Base-by-base conservation (phyloP, 1,284 basidiomycete genomes). In the Trichosporon ovoides region DNA sequence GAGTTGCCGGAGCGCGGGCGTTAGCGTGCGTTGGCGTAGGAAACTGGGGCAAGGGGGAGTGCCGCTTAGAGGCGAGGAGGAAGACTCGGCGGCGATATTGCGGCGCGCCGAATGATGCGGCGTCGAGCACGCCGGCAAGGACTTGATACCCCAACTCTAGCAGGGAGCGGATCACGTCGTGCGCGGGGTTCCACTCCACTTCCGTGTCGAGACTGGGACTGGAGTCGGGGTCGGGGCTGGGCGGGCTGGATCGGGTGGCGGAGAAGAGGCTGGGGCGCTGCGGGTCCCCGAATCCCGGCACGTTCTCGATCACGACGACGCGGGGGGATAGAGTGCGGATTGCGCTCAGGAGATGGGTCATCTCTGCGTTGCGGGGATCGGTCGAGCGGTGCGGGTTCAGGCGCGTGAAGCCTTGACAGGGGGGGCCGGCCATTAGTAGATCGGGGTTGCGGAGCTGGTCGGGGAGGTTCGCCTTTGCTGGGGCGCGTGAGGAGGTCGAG, bases 241-340 rank as follows among this genome's bases (percentile, higher is more conserved):
- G n/a, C n/a, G n/a, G n/a, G n/a, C n/a, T n/a, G n/a, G n/a, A n/a
- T n/a, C n/a, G n/a, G n/a, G n/a, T n/a, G n/a, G n/a, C n/a, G n/a
- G n/a, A n/a, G n/a, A n/a, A n/a, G n/a, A n/a, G n/a, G 28, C 9
- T 9, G 28, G 28, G 5, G 5, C 9, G 5, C 5, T 31, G 28
- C 28, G 5, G 5, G 9, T 64, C 61, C 5, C 6, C 49, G 7
- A 7, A 10, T 0, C 69, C 68, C 0, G 63, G 60, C 1, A 74
- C 72, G 48, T 72, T 74, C 55, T 74, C 72, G 14, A 74, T 35
- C 1, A 74, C 36, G 34, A 67, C 61, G 18, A 66, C n/a, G 56
- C 35, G 61, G 62, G 0, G 72, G 68, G 5, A 28, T 55, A 1
- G 67, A 9, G 3, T 61, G 60, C 4, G 52, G 13, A 70, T 55